A percentile compares a stretch with the other conserved stretches of the same genome.
These are phyloP conservation scores for Cenchrus purpureus DNA, from an alignment of 176 grass and related monocot genomes.

Conservation along the genomic window DNA sequence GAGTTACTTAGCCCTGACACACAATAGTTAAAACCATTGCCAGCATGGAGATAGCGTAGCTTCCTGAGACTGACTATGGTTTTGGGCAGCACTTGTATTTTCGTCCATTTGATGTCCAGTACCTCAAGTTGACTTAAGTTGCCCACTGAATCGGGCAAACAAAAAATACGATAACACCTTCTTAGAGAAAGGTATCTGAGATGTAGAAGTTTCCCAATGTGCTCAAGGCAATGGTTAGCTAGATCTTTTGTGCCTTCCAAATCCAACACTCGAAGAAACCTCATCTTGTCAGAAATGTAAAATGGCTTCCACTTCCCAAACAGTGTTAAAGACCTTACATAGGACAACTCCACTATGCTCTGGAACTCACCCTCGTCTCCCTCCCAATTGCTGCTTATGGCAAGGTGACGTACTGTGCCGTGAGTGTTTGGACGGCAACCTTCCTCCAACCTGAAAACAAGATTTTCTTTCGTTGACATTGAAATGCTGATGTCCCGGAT, in stretches of 20 bases:
- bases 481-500: slow-evolving; percentile 25
- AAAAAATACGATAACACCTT: rapidly evolving
- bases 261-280: slow-evolving; percentile 45
- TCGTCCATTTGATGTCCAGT: background rate
- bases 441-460: slow-evolving; percentile 18
- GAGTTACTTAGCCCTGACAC: too few species aligned
- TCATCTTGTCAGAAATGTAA: slow-evolving; percentile 25
- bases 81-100: background rate
- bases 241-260: background rate
- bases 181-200: slow-evolving; percentile 40
- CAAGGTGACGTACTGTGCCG: background rate
- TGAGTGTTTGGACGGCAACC: background rate
- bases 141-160: slow-evolving; percentile 3
- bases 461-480: slow-evolving; percentile 14
- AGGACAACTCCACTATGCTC: background rate
- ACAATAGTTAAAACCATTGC: too few species aligned
- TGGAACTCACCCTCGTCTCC: background rate
- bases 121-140: background rate
- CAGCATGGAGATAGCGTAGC: background rate
- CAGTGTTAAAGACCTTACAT: slow-evolving; percentile 34
- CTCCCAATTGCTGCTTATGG: background rate
- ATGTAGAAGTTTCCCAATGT: slow-evolving; percentile 27
- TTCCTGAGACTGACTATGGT: background rate
- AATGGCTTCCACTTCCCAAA: slow-evolving; percentile 22
- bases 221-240: background rate